A percentile compares a stretch with the other conserved stretches of the same genome.
phyloP scores from a whole-genome alignment of 2,329 filamentous ascomycete species.

The Pezicula neosporulosa region DNA sequence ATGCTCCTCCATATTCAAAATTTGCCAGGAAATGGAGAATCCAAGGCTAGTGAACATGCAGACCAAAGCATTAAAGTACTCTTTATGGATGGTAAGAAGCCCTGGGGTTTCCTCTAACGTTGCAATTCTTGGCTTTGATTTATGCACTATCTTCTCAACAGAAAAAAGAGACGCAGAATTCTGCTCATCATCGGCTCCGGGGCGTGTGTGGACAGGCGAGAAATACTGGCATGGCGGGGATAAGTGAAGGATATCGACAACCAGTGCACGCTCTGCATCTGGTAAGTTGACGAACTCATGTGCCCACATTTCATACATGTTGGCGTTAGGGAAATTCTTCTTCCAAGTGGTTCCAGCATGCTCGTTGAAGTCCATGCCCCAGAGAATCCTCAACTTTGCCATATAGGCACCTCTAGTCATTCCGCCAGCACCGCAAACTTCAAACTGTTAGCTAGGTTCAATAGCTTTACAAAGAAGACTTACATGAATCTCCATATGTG shows the following conservation, averaged over 20 bases:
- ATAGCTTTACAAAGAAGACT: background rate
- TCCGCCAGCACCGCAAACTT: conserved; percentile 66
- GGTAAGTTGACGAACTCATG: conserved; percentile 41
- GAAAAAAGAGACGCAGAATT: conserved; percentile 59
- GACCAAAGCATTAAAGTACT: conserved; percentile 40
- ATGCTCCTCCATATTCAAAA: conserved; percentile 47
- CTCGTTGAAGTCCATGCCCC: conserved; percentile 58
- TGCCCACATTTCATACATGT: conserved; percentile 44
- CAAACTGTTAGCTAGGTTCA: background rate
- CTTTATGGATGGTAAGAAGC: conserved; percentile 31
- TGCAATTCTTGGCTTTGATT: conserved; percentile 59
- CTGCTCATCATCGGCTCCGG: conserved; percentile 55
- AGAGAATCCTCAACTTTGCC: conserved; percentile 54
- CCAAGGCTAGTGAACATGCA: conserved; percentile 58
- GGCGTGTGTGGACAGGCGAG: conserved; percentile 64
- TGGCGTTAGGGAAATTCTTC: conserved; percentile 11
- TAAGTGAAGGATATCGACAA: conserved; percentile 66
- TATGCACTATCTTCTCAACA: conserved; percentile 51
- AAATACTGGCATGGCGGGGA: conserved; percentile 77
- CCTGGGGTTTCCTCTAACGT: conserved; percentile 78
- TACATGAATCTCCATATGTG: conserved; percentile 18
- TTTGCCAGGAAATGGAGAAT: conserved; percentile 68
- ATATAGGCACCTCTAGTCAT: conserved; percentile 59
- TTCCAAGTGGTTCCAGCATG: conserved; percentile 11
- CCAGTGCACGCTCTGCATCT: conserved; percentile 16